Conservation (phyloP, 192 early-diverging fungal genomes). For the Rhizoclosmatium globosum region DNA sequence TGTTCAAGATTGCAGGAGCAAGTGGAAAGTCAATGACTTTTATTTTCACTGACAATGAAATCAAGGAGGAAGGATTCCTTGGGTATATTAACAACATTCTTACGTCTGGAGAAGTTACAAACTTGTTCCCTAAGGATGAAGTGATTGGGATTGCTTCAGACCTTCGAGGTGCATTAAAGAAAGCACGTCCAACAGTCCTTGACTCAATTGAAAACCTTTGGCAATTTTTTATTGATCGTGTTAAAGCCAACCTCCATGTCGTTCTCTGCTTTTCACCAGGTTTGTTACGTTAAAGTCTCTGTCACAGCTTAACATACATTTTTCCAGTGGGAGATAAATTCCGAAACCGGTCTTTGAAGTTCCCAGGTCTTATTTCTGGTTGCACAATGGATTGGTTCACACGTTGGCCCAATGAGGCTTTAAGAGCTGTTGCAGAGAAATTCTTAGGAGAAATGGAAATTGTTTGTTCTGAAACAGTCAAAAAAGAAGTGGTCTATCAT, state of each 20-base stretch:
- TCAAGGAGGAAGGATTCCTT: conserved; percentile 70
- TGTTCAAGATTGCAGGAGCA: conserved; percentile 71
- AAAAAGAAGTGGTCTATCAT: conserved; percentile 67
- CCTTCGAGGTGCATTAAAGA: conserved; percentile 64
- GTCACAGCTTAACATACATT: conserved; percentile 64
- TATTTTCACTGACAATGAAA: conserved; percentile 73
- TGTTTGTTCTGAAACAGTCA: conserved; percentile 60
- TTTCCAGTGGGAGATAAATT: conserved; percentile 73
- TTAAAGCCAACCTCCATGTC: conserved; percentile 72
- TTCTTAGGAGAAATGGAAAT: conserved; percentile 67
- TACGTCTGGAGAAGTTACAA: conserved; percentile 72
- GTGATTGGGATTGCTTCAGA: conserved; percentile 64
- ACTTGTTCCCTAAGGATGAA: conserved; percentile 72
- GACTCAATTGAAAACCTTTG: conserved; percentile 72
- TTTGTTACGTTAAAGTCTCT: conserved; percentile 71
- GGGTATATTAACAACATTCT: conserved; percentile 73
- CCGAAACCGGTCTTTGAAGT: conserved; percentile 69
- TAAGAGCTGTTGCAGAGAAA: conserved; percentile 68
- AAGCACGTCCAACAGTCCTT: conserved; percentile 61
- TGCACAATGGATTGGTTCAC: conserved; percentile 77
- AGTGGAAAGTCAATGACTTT: conserved; percentile 67
- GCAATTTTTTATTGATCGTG: conserved; percentile 75
- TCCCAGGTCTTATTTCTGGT: conserved; percentile 67
- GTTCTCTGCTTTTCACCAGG: conserved; percentile 71
- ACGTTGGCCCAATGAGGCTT: conserved; percentile 65